Evolutionary conservation across 2,329 filamentous ascomycete genomes (phyloP), one percentile per base, ranked within the genome.

Genomic region (Talaromyces sp.): DNA sequence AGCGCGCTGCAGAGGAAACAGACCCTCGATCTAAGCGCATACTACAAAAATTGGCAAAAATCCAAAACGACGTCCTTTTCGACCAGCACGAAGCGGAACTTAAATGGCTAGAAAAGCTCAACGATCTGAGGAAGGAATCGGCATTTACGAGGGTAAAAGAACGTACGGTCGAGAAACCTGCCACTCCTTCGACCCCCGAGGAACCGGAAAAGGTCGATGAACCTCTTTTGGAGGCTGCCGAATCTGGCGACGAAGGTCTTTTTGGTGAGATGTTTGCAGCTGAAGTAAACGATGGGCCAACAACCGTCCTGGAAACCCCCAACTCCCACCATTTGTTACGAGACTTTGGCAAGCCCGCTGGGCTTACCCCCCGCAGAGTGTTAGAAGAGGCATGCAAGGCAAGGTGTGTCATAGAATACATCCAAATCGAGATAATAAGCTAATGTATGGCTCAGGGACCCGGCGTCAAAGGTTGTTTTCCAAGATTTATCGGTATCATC

Each of bases 321-420:
- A 70, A 67, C 58, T 59, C 63, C 43, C 55, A 64, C 55, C 75
- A 91, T 4, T 82, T 79, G 0, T 82, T 96, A 55, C 82, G 90
- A 50, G 89, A 97, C 68, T 97, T 98, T 80, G 92, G 91, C 1
- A 91, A 91, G 72, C 87, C 86, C 80, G 84, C 84, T 14, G 93
- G 93, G 8, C 76, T 96, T 31, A 89, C 80, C 66, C 93, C 93
- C 17, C 84, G 86, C 63, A 84, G 89, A 65, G 82, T 90, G 29
- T 77, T 98, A 13, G 92, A 97, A 72, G 93, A 97, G 73, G 85
- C 90, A n/a, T 96, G 93, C 72, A 88, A 89, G 67, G 85, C 91
- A 64, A 88, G 88, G 88, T 89, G 63, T 58, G 26, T 31, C 24
- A 24, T 19, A 13, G 4, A 7, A 8, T 8, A 8, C 46, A 10